These are phyloP conservation scores for Zygnema cylindricum DNA, from an alignment of 139 green algal genomes.

Conservation along the genomic window DNA sequence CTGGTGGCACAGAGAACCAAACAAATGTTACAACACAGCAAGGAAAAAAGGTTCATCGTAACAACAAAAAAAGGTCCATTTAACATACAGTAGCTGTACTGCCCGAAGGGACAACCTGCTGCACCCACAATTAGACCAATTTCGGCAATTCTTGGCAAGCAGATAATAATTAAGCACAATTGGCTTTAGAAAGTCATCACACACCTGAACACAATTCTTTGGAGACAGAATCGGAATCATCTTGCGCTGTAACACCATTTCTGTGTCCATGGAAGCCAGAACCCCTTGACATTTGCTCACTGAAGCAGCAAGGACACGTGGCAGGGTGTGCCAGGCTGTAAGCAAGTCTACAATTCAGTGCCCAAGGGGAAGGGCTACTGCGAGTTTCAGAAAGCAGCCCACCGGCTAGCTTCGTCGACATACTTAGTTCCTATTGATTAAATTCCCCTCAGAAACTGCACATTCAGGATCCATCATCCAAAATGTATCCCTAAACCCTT, in stretches of 20 bases:
- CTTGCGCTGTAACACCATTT: neutral
- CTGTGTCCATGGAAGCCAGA: neutral
- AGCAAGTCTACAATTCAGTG: neutral
- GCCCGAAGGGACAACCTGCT: neutral
- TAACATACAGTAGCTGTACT: neutral
- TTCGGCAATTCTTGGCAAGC: no score
- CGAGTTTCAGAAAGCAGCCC: neutral
- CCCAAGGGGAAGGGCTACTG: neutral
- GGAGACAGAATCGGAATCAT: neutral
- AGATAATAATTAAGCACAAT: neutral
- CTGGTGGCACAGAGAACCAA: neutral
- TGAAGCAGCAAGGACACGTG: neutral
- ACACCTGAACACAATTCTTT: neutral
- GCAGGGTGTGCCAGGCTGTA: neutral
- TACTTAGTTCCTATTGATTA: no score
- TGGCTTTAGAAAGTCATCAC: neutral
- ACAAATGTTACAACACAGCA: neutral
- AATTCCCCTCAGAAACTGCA: no score
- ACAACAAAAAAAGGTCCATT: neutral
- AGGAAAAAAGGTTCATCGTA: neutral
- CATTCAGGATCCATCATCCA: no score
- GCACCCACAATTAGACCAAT: no score
- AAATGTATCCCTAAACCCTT: no score
- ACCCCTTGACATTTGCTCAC: neutral
- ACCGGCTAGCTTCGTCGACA: neutral